A percentile compares a stretch with the other conserved stretches of the same genome.
Conservation (phyloP, 192 early-diverging fungal genomes). For the Obelidium mucronatum region DNA sequence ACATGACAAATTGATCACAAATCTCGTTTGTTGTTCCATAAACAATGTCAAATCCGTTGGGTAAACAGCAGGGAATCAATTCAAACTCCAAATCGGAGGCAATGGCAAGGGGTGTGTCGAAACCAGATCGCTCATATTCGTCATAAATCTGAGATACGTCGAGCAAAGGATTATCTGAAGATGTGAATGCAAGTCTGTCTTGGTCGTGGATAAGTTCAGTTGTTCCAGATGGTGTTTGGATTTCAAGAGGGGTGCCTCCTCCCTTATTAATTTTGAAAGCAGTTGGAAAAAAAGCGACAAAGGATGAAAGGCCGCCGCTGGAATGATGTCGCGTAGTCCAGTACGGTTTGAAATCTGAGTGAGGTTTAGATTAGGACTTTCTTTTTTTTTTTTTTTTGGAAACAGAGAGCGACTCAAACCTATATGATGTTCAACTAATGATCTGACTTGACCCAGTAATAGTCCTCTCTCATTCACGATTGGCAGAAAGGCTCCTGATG, state of each 20-base stretch:
- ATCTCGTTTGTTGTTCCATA: slow-evolving; percentile 6
- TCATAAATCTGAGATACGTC: slow-evolving; percentile 9
- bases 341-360: slow-evolving; percentile 20
- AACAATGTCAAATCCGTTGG: slow-evolving; percentile 10
- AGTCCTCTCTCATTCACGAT: slow-evolving; percentile 8
- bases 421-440: neutral
- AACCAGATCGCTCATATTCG: slow-evolving; percentile 12
- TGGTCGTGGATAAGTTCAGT: neutral
- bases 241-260: neutral
- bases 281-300: slow-evolving; percentile 10
- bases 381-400: neutral
- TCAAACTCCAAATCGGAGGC: neutral
- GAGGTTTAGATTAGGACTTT: neutral
- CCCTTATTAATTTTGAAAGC: slow-evolving; percentile 5
- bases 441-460: neutral
- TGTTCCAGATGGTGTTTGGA: neutral
- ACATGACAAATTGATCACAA: slow-evolving; percentile 14
- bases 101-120: slow-evolving; percentile 13
- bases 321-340: slow-evolving; percentile 14
- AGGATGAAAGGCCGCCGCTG: neutral
- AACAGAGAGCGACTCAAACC: neutral
- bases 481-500: neutral
- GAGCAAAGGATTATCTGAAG: neutral
- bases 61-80: neutral
- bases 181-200: neutral